These are phyloP conservation scores for Mortierella sp. DNA, from an alignment of 371 early-diverging fungal genomes.

Conservation along the genomic window DNA sequence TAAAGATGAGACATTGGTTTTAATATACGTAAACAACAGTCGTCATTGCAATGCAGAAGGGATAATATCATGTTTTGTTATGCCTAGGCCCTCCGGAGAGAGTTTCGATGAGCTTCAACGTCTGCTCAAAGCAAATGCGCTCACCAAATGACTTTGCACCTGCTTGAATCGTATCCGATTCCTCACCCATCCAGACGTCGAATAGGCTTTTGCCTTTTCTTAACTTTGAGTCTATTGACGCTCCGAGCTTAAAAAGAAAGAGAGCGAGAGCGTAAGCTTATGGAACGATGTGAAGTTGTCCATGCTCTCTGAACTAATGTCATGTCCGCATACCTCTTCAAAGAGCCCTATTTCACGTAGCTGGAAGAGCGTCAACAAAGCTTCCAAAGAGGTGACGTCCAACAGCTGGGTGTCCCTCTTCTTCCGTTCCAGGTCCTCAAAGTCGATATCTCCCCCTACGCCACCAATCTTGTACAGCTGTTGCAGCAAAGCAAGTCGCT, in stretches of 20 bases:
- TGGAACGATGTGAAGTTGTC: no score
- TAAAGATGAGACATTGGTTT: background rate
- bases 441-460: slow-evolving; percentile 26
- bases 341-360: slow-evolving; percentile 61
- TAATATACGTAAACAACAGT: background rate
- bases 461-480: background rate
- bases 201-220: slow-evolving; percentile 59
- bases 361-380: slow-evolving; percentile 59
- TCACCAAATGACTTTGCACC: slow-evolving; percentile 71
- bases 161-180: slow-evolving; percentile 72
- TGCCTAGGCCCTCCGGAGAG: slow-evolving; percentile 38
- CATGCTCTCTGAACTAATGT: no score
- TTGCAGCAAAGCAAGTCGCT: slow-evolving; percentile 19
- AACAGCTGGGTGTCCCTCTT: slow-evolving; percentile 38
- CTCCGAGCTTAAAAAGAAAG: slow-evolving; percentile 48
- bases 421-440: slow-evolving; percentile 54
- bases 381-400: slow-evolving; percentile 56
- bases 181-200: slow-evolving; percentile 79
- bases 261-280: background rate
- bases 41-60: background rate
- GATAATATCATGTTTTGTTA: background rate
- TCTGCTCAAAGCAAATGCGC: slow-evolving; percentile 66
- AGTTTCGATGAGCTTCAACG: slow-evolving; percentile 40
- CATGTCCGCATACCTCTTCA: slow-evolving; percentile 47
- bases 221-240: slow-evolving; percentile 59